These are phyloP conservation scores for Metrosideros polymorpha DNA, from an alignment of 441 rosid genomes.

Conservation along the genomic window DNA sequence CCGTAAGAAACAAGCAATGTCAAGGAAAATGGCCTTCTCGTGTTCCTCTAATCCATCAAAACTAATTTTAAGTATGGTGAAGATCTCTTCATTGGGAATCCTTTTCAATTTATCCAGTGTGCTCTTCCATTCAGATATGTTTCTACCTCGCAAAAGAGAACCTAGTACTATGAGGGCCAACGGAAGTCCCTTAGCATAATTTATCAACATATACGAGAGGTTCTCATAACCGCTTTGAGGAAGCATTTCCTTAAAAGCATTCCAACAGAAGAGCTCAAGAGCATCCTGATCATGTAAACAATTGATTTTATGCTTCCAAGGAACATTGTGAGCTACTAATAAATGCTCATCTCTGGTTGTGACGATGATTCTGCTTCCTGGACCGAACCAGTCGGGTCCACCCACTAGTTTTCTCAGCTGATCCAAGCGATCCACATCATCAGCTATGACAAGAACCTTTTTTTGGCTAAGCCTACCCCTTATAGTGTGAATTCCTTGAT, in stretches of 20 bases:
- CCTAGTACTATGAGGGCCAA: neutral
- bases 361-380: accelerated
- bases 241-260: neutral
- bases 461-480: neutral
- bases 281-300: neutral
- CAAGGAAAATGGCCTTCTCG: neutral
- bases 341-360: neutral
- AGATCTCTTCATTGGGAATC: neutral
- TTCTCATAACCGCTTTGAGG: accelerated
- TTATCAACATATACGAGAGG: neutral
- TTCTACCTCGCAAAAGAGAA: neutral
- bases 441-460: neutral
- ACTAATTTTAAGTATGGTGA: neutral
- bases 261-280: neutral
- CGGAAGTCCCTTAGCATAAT: neutral
- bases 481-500: neutral
- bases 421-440: neutral
- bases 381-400: neutral
- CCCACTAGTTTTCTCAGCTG: neutral
- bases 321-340: neutral
- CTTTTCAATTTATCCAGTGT: neutral
- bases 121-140: neutral
- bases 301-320: accelerated
- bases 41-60: neutral
- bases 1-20: neutral